Evolutionary conservation across 2,329 filamentous ascomycete genomes (phyloP).

Genomic region (Hypomyces perniciosus): DNA sequence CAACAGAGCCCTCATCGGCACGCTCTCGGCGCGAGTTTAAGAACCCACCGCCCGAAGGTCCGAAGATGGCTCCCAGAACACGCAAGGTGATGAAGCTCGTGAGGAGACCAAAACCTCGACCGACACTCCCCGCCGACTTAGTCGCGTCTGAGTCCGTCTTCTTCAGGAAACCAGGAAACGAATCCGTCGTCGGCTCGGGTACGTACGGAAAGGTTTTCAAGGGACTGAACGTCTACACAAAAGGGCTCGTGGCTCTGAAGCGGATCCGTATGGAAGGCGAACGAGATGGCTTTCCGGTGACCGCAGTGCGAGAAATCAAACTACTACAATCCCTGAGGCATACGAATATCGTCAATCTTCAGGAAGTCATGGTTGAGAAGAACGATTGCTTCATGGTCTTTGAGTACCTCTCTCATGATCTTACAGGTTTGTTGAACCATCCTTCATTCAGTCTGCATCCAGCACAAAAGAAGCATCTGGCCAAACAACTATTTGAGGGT

Average conservation of each 20-base stretch:
- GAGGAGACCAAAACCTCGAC: conserved; percentile 65
- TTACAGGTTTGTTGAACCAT: conserved; percentile 92
- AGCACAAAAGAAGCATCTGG: conserved; percentile 87
- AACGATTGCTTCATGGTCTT: conserved; percentile 99
- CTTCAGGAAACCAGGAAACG: conserved; percentile 92
- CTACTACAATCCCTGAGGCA: conserved; percentile 82
- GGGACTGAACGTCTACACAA: conserved; percentile 86
- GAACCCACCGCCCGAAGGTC: conserved; percentile 30
- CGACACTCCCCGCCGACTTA: conserved; percentile 65
- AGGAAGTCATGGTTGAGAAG: conserved; percentile 95
- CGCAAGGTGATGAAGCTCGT: conserved; percentile 62
- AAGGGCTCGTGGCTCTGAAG: conserved; percentile 76
- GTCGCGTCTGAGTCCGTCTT: conserved; percentile 82
- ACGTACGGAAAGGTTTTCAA: conserved; percentile 97
- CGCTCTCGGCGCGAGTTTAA: conserved; percentile 33
- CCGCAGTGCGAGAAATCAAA: conserved; percentile 86
- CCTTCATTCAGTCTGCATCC: conserved; percentile 80
- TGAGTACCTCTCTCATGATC: conserved; percentile 92
- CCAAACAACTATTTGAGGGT: conserved; percentile 87
- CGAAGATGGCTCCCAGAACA: conserved; percentile 41
- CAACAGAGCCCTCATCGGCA: conserved; percentile 49
- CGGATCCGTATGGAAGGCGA: conserved; percentile 92
- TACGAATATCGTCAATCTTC: conserved; percentile 72
- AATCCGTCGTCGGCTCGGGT: conserved; percentile 90
- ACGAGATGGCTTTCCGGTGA: conserved; percentile 84